Percentiles rank a stretch among this genome's conserved stretches.
These are phyloP conservation scores for Hypoxylon subgilvum DNA, from an alignment of 495 filamentous ascomycete genomes.

Conservation along the genomic window DNA sequence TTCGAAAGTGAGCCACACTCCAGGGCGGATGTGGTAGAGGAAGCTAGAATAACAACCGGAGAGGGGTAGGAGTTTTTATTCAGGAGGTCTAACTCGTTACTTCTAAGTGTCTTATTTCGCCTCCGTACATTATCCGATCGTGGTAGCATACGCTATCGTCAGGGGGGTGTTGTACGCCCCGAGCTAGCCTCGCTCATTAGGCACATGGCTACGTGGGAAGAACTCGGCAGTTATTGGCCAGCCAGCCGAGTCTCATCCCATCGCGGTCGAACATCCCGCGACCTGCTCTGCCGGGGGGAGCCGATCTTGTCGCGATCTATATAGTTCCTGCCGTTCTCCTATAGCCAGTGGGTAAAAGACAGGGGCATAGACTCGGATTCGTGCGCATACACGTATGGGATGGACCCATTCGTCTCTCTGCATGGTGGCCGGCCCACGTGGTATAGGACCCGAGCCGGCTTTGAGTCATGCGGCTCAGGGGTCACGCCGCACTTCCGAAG, in stretches of 20 bases:
- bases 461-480: conserved; percentile 13
- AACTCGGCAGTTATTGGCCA: neutral
- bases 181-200: neutral
- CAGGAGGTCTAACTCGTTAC: neutral
- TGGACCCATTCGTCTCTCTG: conserved; percentile 2
- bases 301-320: neutral
- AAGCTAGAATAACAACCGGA: neutral
- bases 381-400: neutral
- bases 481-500: conserved; percentile 5
- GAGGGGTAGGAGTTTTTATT: neutral
- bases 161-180: neutral
- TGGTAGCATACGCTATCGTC: neutral
- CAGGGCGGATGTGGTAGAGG: neutral
- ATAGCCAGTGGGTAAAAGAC: conserved; percentile 1
- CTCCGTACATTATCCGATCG: neutral
- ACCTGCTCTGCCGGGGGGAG: neutral
- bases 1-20: too few species aligned
- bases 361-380: conserved; percentile 11
- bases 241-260: neutral
- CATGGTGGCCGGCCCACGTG: conserved; percentile 16
- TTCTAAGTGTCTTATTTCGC: neutral
- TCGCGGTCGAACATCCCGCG: neutral
- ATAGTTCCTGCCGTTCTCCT: neutral
- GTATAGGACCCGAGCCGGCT: conserved; percentile 5
- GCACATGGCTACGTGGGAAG: neutral